Base-by-base conservation (phyloP, 345 rosid genomes). In the Leavenworthia alabamica region DNA sequence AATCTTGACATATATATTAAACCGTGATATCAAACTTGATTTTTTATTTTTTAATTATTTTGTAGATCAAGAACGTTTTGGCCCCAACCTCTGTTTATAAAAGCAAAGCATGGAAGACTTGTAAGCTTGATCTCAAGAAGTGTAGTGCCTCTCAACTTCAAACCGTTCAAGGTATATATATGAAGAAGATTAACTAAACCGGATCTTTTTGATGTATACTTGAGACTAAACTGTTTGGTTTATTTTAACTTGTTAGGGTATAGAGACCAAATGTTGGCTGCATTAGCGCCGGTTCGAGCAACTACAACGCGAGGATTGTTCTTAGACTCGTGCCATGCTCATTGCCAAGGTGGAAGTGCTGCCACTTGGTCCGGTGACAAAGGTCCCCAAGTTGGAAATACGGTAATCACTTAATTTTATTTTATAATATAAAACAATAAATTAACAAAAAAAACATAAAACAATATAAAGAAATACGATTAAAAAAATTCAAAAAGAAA, bases 311-410 rank as follows among this genome's bases (percentile, higher is more conserved):
- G 52, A 13, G 99, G 99, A 59, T 49, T 93, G 80, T 93, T 78
- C 63, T 69, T 93, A 67, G 85, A 93, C 45, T 79, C 93, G 8
- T 93, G 99, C 77, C 81, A 79, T 9, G 81, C 86, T 51, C 97
- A 93, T 57, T 93, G 99, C 76, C 99, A 89, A 75, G 74, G 83
- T 3, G 97, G 80, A 69, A 75, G 54, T 41, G 91, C 83, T 24
- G 83, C 74, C 35, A 78, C 81, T 11, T 93, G 96, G 96, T 79
- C 81, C 23, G 77, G 86, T 27, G 56, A 47, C 7, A 50, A 70
- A 50, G 84, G 97, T 29, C 90, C 99, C 1, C 51, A 39, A 12
- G 77, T 92, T 19, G 78, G 51, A 0, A 66, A 79, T 28, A 79
- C 64, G 75, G 97, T 86, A 80, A 59, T 61, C 9, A 26, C 10